Conservation (phyloP, 306 rosid genomes). For the Boehmeria nivea region DNA sequence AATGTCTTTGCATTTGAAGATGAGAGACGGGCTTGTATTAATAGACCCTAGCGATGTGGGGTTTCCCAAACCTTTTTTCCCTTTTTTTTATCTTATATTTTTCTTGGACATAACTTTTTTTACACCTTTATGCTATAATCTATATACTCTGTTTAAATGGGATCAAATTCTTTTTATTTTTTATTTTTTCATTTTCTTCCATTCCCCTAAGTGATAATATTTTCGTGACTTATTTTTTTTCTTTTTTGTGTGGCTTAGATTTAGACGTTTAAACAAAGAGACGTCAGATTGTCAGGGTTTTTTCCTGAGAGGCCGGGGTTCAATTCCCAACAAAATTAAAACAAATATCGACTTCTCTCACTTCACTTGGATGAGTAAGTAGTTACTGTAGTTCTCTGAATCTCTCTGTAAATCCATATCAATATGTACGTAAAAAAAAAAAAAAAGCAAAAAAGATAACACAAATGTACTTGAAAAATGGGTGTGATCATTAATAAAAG, state of each 20-base stretch:
- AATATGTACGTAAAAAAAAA: too few relatives aligned
- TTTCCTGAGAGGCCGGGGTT: slow-evolving; percentile 6
- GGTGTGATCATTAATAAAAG: slow-evolving; percentile 2
- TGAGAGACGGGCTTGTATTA: too few relatives aligned
- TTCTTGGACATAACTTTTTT: not conserved
- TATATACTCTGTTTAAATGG: slow-evolving; percentile 11
- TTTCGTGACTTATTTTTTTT: too few relatives aligned
- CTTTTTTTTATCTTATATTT: not conserved
- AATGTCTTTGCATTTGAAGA: too few relatives aligned
- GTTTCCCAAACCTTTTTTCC: not conserved
- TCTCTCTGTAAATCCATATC: too few relatives aligned
- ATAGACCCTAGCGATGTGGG: not conserved
- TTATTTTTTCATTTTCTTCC: not conserved
- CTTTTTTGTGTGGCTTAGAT: slow-evolving; percentile 4
- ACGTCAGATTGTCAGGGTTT: slow-evolving; percentile 25
- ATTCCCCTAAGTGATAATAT: not conserved
- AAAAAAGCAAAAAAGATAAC: not conserved
- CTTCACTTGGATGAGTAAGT: not conserved
- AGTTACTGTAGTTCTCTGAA: too few relatives aligned
- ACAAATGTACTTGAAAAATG: slow-evolving; percentile 1
- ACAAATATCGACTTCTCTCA: not conserved
- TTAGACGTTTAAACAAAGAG: too few relatives aligned
- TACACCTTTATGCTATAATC: not conserved
- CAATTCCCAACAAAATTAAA: slow-evolving; percentile 39
- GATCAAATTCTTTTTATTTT: slow-evolving; percentile 7